Evolutionary conservation across 306 rosid genomes (phyloP).

Genomic region (Gastrolobium bilobum): DNA sequence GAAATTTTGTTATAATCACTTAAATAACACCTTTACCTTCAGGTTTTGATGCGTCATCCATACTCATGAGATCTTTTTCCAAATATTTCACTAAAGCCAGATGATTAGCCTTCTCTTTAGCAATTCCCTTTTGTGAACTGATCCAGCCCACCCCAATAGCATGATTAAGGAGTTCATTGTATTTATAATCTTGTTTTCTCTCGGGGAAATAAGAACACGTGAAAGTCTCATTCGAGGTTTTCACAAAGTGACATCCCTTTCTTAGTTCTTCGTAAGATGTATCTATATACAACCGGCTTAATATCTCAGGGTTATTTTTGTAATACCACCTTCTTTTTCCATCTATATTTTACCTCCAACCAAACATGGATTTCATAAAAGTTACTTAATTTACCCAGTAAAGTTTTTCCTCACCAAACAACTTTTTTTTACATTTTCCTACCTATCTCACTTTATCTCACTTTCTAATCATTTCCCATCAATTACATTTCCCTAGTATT

Average conservation of each 20-base stretch:
- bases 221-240: slow-evolving; percentile 67
- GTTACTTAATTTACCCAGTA: too few species aligned
- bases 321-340: too few species aligned
- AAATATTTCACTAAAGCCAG: slow-evolving; percentile 80
- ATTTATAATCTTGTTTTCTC: slow-evolving; percentile 69
- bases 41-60: slow-evolving; percentile 63
- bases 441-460: too few species aligned
- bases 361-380: too few species aligned
- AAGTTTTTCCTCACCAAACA: too few species aligned
- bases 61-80: slow-evolving; percentile 65
- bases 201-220: slow-evolving; percentile 84
- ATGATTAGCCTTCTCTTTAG: slow-evolving; percentile 85
- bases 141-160: slow-evolving; percentile 93
- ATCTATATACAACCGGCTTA: slow-evolving; percentile 66
- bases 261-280: slow-evolving; percentile 73
- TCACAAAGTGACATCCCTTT: slow-evolving; percentile 70
- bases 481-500: too few species aligned
- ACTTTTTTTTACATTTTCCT: too few species aligned
- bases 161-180: slow-evolving; percentile 83
- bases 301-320: too few species aligned
- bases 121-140: slow-evolving; percentile 74
- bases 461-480: too few species aligned
- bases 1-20: slow-evolving; percentile 6
- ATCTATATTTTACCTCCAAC: too few species aligned
- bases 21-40: slow-evolving; percentile 51